Percentiles rank a stretch among this genome's conserved stretches.
Conservation (phyloP, 1,284 basidiomycete genomes). For the Schizopora paradoxa region DNA sequence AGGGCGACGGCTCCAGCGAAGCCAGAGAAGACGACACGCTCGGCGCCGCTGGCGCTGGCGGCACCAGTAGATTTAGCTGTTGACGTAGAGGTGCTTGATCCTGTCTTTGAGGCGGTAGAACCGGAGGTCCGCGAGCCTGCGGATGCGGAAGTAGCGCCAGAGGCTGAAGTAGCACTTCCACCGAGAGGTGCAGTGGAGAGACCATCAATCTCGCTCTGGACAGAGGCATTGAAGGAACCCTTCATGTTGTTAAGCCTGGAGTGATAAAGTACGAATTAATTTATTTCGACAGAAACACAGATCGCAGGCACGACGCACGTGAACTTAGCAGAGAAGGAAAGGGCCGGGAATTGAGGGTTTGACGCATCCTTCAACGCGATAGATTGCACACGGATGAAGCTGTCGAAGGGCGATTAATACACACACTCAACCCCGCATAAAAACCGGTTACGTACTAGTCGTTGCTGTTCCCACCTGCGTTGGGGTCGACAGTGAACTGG, state of each 20-base stretch:
- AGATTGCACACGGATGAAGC: slow-evolving; percentile 75
- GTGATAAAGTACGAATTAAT: neutral
- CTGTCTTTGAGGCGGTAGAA: slow-evolving; percentile 15
- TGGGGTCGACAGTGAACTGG: slow-evolving; percentile 53
- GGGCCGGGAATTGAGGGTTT: slow-evolving; percentile 48
- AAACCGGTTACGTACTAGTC: slow-evolving; percentile 48
- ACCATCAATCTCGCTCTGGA: slow-evolving; percentile 53
- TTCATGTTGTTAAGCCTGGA: slow-evolving; percentile 56
- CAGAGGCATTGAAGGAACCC: slow-evolving; percentile 51
- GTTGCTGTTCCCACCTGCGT: slow-evolving; percentile 53
- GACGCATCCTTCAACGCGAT: slow-evolving; percentile 43
- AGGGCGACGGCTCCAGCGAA: slow-evolving; percentile 24
- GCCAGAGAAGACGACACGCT: slow-evolving; percentile 18
- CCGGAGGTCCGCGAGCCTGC: slow-evolving; percentile 19
- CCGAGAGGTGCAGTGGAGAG: slow-evolving; percentile 51
- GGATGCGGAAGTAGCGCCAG: slow-evolving; percentile 17
- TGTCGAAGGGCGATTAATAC: slow-evolving; percentile 22
- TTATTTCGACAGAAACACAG: slow-evolving; percentile 2
- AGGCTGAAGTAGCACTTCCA: slow-evolving; percentile 18
- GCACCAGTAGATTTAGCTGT: slow-evolving; percentile 23
- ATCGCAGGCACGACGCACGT: slow-evolving; percentile 34
- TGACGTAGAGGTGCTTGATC: slow-evolving; percentile 14
- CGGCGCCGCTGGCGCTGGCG: slow-evolving; percentile 21
- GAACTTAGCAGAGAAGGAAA: slow-evolving; percentile 83
- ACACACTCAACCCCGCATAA: neutral